Conservation (phyloP, 768 basidiomycete species). For the Leucogyrophana mollusca region DNA sequence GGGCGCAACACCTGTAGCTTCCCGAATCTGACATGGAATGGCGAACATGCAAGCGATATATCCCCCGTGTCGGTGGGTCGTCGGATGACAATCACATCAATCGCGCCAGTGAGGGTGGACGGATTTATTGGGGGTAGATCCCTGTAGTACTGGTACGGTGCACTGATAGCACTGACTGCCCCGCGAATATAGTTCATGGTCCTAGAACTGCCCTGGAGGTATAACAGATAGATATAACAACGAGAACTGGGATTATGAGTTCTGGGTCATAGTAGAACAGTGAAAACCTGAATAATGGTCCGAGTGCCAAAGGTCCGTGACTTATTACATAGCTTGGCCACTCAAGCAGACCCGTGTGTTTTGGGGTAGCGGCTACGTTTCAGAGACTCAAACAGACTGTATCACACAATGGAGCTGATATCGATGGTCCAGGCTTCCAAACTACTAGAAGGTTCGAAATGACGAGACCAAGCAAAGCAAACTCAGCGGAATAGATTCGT, state of each 20-base stretch:
- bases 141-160: constrained; percentile 88
- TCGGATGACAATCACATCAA: constrained; percentile 96
- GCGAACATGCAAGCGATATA: constrained; percentile 81
- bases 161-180: constrained; percentile 81
- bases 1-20: constrained; percentile 95
- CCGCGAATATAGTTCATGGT: constrained; percentile 87
- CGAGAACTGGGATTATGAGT: not conserved
- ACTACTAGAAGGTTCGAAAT: not conserved
- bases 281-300: not conserved
- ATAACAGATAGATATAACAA: not conserved
- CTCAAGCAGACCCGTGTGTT: not conserved
- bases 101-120: constrained; percentile 94
- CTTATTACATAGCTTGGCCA: no score
- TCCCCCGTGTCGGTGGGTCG: constrained; percentile 62
- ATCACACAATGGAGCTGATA: not conserved
- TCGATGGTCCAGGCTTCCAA: no score
- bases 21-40: constrained; percentile 97
- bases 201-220: not conserved
- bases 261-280: constrained; percentile 1
- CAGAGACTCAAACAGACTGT: not conserved
- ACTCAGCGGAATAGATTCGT: not conserved
- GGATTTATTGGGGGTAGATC: constrained; percentile 88
- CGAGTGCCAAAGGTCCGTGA: no score
- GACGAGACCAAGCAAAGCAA: not conserved
- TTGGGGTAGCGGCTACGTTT: no score